phyloP scores from a whole-genome alignment of 768 basidiomycete species.

The Auricularia sp. region DNA sequence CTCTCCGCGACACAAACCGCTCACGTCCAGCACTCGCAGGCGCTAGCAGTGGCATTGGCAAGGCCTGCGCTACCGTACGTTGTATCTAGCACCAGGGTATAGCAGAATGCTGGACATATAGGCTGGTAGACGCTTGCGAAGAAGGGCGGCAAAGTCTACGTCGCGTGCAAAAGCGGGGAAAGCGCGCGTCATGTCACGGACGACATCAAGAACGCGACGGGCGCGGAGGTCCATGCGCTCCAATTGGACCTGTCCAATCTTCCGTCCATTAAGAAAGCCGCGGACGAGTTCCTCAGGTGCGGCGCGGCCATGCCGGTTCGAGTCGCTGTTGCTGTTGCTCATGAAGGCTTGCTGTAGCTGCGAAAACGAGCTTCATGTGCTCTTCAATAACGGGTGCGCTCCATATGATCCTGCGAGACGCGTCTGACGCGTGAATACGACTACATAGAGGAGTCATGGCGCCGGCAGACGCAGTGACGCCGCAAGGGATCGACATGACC shows the following conservation, averaged over 20 bases:
- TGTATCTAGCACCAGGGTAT: background rate
- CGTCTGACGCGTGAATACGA: background rate
- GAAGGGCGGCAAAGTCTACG: slow-evolving; percentile 1
- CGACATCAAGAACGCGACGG: background rate
- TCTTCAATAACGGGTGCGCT: slow-evolving; percentile 41
- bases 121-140: background rate
- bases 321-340: background rate
- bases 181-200: background rate
- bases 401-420: background rate
- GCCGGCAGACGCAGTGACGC: slow-evolving; percentile 31
- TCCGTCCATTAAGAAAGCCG: background rate
- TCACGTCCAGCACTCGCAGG: background rate
- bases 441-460: slow-evolving; percentile 38
- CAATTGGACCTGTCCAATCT: background rate
- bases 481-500: slow-evolving; percentile 36
- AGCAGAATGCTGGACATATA: background rate
- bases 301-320: background rate
- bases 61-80: background rate
- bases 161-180: background rate
- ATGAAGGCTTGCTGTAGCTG: slow-evolving; percentile 21
- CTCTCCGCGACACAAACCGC: background rate
- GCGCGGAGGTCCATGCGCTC: background rate
- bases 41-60: background rate
- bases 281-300: background rate
- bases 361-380: slow-evolving; percentile 36